A percentile compares a stretch with the other conserved stretches of the same genome.
Conservation (phyloP, 2,329 filamentous ascomycete genomes). For the Aspergillus sp. region DNA sequence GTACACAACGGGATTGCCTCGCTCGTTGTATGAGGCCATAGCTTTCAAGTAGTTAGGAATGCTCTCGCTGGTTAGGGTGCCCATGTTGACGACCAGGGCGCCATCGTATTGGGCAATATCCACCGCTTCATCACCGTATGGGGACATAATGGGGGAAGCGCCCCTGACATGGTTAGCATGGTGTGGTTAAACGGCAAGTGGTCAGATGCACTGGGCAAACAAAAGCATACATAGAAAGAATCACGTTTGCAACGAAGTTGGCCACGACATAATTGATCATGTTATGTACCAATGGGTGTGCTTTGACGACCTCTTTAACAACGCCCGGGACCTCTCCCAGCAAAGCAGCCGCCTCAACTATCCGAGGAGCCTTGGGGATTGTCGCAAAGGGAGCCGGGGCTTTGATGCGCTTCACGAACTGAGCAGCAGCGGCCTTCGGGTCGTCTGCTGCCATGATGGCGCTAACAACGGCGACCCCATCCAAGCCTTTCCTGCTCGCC, state of each 20-base stretch:
- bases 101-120: constrained; percentile 73
- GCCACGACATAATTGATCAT: constrained; percentile 97
- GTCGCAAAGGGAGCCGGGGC: constrained; percentile 27
- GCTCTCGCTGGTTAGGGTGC: constrained; percentile 71
- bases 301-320: constrained; percentile 53
- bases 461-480: constrained; percentile 82
- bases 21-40: constrained; percentile 70
- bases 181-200: too few relatives aligned
- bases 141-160: constrained; percentile 89
- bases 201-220: background rate
- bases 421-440: constrained; percentile 54
- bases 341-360: constrained; percentile 21
- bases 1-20: constrained; percentile 66
- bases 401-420: constrained; percentile 52
- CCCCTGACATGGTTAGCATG: constrained; percentile 42
- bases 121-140: constrained; percentile 69
- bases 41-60: constrained; percentile 65
- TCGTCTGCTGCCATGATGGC: constrained; percentile 70
- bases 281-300: constrained; percentile 75
- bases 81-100: constrained; percentile 88
- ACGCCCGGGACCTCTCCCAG: constrained; percentile 37
- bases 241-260: constrained; percentile 88
- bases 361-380: constrained; percentile 19
- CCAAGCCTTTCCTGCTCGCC: constrained; percentile 51
- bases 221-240: constrained; percentile 54